A percentile compares a stretch with the other conserved stretches of the same genome.
Evolutionary conservation across 2,329 filamentous ascomycete genomes (phyloP).

Genomic region (Epichloe glyceriae): DNA sequence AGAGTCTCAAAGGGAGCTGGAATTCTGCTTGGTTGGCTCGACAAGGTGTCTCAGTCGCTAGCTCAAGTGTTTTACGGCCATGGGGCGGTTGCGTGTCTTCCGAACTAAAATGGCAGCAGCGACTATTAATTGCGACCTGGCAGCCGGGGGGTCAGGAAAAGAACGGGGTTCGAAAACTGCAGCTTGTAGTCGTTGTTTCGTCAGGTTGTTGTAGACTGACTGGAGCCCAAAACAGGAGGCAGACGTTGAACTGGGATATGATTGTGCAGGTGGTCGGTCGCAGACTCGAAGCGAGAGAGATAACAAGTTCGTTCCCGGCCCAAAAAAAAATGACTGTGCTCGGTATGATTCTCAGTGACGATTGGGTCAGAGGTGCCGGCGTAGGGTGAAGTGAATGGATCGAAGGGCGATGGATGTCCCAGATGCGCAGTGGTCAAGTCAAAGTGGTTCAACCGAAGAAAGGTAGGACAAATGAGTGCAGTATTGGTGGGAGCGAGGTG

Average conservation of each 20-base stretch:
- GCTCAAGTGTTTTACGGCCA: conserved; percentile 12
- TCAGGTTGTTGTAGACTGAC: not conserved
- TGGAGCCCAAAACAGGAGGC: not conserved
- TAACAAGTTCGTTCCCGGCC: too few species aligned
- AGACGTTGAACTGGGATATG: too few species aligned
- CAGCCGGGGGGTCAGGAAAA: not conserved
- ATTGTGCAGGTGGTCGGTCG: too few species aligned
- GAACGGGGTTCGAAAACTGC: not conserved
- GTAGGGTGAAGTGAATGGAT: not conserved
- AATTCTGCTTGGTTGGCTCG: conserved; percentile 6
- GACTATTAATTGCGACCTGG: not conserved
- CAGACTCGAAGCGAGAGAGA: too few species aligned
- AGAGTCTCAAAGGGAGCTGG: conserved; percentile 1
- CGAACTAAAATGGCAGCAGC: not conserved
- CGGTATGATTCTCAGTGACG: too few species aligned
- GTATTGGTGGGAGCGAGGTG: not conserved
- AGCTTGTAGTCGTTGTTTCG: not conserved
- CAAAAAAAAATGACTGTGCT: too few species aligned
- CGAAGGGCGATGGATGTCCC: not conserved
- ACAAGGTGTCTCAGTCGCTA: conserved; percentile 10
- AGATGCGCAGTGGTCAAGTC: not conserved
- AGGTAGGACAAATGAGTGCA: not conserved
- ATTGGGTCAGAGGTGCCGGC: not conserved
- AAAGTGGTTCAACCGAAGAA: not conserved
- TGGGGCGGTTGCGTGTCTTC: conserved; percentile 3